Evolutionary conservation across 1,284 basidiomycete genomes (phyloP), one percentile per base, ranked within the genome.

Genomic region (Inonotus obliquus): DNA sequence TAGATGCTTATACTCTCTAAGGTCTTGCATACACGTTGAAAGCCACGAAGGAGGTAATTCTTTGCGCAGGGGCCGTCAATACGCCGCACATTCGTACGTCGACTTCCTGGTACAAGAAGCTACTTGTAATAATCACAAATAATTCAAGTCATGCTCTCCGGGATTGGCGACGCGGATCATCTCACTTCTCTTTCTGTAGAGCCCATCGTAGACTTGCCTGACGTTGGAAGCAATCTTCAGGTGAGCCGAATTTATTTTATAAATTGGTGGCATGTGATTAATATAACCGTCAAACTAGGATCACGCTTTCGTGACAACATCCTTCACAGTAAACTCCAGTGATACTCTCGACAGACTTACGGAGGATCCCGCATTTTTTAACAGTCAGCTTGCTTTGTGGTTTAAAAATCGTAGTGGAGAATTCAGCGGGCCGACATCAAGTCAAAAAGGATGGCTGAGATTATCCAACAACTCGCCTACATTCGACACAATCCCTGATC

Each of bases 291-390:
- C 11, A 19, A 39, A 32, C n/a, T 67, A 69, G 27, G 77, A 77
- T 61, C 77, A 79, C 52, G 61, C 71, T 1, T 63, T 71, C 13
- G 57, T 75, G 13, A 51, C 62, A 5, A 68, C 68, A 57, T 59
- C 65, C 17, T 79, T 69, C 64, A 48, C 63, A 13, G 73, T 75
- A 14, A 75, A 75, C 59, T 62, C 68, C 4, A 72, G 67, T 1
- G 57, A 68, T 45, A 73, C 72, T 0, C 62, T 66, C 29, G 72
- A 76, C 39, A 49, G 48, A 25, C 48, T 68, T 7, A 32, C 63
- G 6, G 55, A 65, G n/a, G 69, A 69, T 47, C 68, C 68, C 17
- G 65, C 67, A 1, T 65, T 71, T 27, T 47, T 68, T 7, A 56
- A 51, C 1, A 64, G 58, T 7, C 37, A 63, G 13, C 23, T 70